phyloP scores from a whole-genome alignment of 2,329 filamentous ascomycete species.

The Sphaerulina vaccinii region DNA sequence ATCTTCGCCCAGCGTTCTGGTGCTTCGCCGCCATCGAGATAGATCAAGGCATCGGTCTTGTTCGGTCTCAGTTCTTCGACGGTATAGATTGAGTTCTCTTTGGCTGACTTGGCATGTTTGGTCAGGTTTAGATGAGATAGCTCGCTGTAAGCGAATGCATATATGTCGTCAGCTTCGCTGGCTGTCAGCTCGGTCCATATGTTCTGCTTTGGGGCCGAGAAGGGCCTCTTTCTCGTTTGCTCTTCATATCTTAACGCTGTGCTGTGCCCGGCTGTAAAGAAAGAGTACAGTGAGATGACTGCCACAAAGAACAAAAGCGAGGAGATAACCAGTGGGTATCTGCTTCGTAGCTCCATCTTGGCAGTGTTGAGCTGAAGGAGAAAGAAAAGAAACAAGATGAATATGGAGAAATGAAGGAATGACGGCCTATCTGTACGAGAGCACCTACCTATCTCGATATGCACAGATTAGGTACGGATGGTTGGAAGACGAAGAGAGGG shows the following conservation, averaged over 20 bases:
- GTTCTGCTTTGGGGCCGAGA: slow-evolving; percentile 45
- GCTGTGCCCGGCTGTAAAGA: slow-evolving; percentile 16
- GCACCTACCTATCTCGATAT: not conserved
- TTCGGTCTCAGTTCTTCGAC: slow-evolving; percentile 48
- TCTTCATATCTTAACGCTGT: slow-evolving; percentile 5
- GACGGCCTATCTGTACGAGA: no score
- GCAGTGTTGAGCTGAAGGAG: not conserved
- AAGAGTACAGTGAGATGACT: slow-evolving; percentile 16
- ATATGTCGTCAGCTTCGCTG: slow-evolving; percentile 41
- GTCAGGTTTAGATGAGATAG: slow-evolving; percentile 30
- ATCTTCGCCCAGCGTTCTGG: slow-evolving; percentile 49
- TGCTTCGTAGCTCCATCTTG: slow-evolving; percentile 22
- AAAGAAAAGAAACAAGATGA: not conserved
- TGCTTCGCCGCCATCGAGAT: slow-evolving; percentile 42
- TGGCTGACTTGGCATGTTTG: slow-evolving; percentile 22
- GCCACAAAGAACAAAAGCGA: slow-evolving; percentile 22
- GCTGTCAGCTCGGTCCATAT: slow-evolving; percentile 44
- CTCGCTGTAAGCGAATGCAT: slow-evolving; percentile 43
- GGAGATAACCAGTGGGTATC: slow-evolving; percentile 16
- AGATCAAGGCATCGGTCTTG: slow-evolving; percentile 50
- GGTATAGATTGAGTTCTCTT: slow-evolving; percentile 32
- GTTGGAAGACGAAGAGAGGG: not conserved
- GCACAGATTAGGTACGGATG: not conserved
- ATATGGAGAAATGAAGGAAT: no score
- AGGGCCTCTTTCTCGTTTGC: slow-evolving; percentile 14